Base-by-base conservation (phyloP, 345 rosid genomes). In the Corchorus capsularis region DNA sequence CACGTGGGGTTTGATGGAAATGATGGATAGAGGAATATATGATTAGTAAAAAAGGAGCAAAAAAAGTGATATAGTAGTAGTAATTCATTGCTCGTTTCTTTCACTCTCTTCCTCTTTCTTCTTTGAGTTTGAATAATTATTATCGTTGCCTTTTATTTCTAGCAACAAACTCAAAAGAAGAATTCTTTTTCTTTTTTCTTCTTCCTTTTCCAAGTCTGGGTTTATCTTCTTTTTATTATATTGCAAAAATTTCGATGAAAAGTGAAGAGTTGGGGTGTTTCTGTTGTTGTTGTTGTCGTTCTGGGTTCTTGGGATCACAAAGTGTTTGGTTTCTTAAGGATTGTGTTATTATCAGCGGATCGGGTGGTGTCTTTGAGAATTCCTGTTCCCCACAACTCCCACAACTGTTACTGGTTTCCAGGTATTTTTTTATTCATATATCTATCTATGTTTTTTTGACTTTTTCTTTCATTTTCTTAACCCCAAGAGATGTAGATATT, bases 301-400 rank as follows among this genome's bases (percentile, higher is more conserved):
- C 80, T 80, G 83, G 85, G 85, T 75, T 87, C 82, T 77, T 83
- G 87, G 89, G 91, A 86, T 86, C 84, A 73, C 75, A 74, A 74
- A 81, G 84, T 68, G 61, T 35, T 77, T 79, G 59, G 69, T 70
- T 77, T 76, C 53, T 27, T 27, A 64, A 56, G 59, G 72, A 76
- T 79, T 75, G 80, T 76, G 79, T 52, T 69, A 52, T 35, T 71
- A 75, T 79, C 79, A 71, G 80, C 71, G 59, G 86, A 82, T 87
- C 89, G 27, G 82, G 79, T 73, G 79, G 79, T 84, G 85, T 75
- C 60, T 82, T 79, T 78, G 78, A 83, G 83, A 75, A 89, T 71
- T 78, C 77, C 79, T 87, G 87, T 85, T 81, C 86, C 87, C 92
- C 77, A 72, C 64, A 83, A 69, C 85, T 72, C 89, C 82, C 88